Percentiles rank a stretch among this genome's conserved stretches.
Evolutionary conservation across 2,329 filamentous ascomycete genomes (phyloP).

Genomic region (Penicillium sp.): DNA sequence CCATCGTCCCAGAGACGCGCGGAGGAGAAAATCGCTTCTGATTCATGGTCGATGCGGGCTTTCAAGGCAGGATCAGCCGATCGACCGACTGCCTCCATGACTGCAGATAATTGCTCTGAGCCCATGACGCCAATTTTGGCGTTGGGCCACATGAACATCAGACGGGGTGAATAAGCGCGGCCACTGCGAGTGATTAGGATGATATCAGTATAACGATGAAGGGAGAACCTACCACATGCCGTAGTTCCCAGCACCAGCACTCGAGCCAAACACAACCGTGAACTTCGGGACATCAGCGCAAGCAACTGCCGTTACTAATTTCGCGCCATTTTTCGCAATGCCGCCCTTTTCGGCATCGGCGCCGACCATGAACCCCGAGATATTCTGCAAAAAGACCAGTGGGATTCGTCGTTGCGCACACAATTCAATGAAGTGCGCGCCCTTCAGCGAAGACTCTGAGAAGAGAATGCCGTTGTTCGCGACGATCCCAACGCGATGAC

Average conservation of each 20-base stretch:
- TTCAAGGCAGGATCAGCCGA: slow-evolving; percentile 73
- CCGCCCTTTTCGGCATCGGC: slow-evolving; percentile 85
- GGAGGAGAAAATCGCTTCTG: slow-evolving; percentile 79
- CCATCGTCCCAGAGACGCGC: slow-evolving; percentile 89
- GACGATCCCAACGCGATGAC: slow-evolving; percentile 83
- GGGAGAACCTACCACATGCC: slow-evolving; percentile 68
- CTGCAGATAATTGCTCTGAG: slow-evolving; percentile 77
- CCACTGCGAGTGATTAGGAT: slow-evolving; percentile 49
- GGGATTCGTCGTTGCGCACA: slow-evolving; percentile 86
- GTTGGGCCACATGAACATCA: slow-evolving; percentile 97
- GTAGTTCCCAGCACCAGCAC: slow-evolving; percentile 92
- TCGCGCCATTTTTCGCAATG: slow-evolving; percentile 96
- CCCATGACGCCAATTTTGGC: slow-evolving; percentile 97
- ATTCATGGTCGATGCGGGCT: slow-evolving; percentile 81
- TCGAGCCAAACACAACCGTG: slow-evolving; percentile 90
- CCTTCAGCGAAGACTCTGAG: slow-evolving; percentile 81
- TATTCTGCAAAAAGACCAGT: slow-evolving; percentile 91
- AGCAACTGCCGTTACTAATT: slow-evolving; percentile 90
- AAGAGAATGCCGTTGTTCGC: slow-evolving; percentile 96
- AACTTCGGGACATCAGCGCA: slow-evolving; percentile 95
- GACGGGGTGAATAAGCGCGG: slow-evolving; percentile 81
- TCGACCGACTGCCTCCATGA: slow-evolving; percentile 92
- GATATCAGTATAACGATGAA: background rate
- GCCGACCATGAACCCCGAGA: slow-evolving; percentile 97
- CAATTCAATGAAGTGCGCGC: slow-evolving; percentile 93